Evolutionary conservation across 192 early-diverging fungal genomes (phyloP).

Genomic region (Backusella tarrabulga): DNA sequence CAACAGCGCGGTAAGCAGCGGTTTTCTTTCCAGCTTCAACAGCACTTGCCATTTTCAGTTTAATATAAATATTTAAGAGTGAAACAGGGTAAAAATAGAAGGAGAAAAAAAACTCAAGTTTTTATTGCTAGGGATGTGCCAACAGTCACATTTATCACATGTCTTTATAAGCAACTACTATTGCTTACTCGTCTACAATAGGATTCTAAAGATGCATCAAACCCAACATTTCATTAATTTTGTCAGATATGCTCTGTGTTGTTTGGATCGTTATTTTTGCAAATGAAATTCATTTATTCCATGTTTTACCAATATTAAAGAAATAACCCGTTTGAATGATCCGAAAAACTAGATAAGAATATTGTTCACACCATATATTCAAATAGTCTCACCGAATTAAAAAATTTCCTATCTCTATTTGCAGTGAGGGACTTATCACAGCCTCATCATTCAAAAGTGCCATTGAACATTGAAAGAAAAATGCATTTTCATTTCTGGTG

Average conservation of each 20-base stretch:
- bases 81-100: background rate
- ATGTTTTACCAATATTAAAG: background rate
- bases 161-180: background rate
- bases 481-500: background rate
- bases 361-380: background rate
- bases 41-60: slow-evolving; percentile 22
- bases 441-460: background rate
- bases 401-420: background rate
- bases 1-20: slow-evolving; percentile 88
- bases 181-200: background rate
- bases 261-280: background rate
- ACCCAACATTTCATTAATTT: background rate
- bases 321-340: background rate
- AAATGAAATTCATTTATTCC: background rate
- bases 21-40: slow-evolving; percentile 77
- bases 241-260: background rate
- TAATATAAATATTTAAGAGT: background rate
- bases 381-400: background rate
- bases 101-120: background rate
- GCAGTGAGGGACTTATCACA: background rate
- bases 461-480: background rate
- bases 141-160: slow-evolving; percentile 4
- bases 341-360: background rate
- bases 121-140: background rate
- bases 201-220: background rate